Percentiles rank a stretch among this genome's conserved stretches.
phyloP scores from a whole-genome alignment of 768 basidiomycete genomes.

The Lentinula raphanica region DNA sequence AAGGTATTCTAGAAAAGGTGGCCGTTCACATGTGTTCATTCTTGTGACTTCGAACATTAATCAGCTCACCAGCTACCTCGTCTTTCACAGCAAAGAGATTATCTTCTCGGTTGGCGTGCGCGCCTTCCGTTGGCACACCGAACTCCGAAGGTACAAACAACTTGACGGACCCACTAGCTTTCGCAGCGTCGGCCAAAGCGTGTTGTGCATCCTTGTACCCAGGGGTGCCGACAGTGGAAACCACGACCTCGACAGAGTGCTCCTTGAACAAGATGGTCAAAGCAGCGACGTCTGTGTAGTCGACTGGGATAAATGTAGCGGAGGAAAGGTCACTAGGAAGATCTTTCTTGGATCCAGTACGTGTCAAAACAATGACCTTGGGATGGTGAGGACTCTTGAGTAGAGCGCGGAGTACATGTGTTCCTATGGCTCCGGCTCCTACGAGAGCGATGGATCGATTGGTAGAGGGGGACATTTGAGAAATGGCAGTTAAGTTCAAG shows the following conservation, averaged over 20 bases:
- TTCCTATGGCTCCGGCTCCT: not conserved
- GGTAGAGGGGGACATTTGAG: not conserved
- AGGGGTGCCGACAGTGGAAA: conserved; percentile 24
- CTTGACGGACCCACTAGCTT: conserved; percentile 27
- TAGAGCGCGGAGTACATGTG: not conserved
- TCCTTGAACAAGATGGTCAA: conserved; percentile 23
- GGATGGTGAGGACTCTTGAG: not conserved
- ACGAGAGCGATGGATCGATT: not conserved
- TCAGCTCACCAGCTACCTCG: conserved; percentile 21
- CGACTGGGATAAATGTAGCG: conserved; percentile 3
- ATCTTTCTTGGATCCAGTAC: not conserved
- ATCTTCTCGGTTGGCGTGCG: conserved; percentile 16
- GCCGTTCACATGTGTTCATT: not conserved
- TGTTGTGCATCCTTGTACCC: conserved; percentile 18
- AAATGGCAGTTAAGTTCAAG: not conserved
- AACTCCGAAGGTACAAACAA: conserved; percentile 35
- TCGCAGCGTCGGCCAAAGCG: conserved; percentile 29
- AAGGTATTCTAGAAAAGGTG: conserved; percentile 18
- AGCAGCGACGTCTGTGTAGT: conserved; percentile 20
- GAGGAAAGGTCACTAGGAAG: not conserved
- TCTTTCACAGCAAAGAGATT: conserved; percentile 19
- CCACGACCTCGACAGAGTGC: conserved; percentile 29
- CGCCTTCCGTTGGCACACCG: conserved; percentile 28
- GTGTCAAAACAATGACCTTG: not conserved
- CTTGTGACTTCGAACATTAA: no score